These are phyloP conservation scores for Chlorella sp. DNA, from an alignment of 139 green algal genomes.

Conservation along the genomic window DNA sequence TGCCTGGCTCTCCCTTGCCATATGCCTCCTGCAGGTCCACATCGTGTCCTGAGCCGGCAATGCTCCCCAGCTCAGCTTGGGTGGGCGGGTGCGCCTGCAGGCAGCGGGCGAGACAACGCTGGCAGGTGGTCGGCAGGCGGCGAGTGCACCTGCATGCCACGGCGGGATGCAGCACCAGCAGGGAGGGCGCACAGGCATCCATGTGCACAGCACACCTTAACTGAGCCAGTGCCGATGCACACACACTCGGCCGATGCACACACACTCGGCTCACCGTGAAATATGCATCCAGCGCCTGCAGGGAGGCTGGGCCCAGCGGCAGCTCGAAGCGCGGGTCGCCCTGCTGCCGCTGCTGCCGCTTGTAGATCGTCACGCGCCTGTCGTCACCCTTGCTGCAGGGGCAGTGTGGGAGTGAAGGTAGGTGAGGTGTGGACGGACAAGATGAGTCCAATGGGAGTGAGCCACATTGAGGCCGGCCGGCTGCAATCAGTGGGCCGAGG, in stretches of 20 bases:
- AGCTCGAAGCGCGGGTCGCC: slow-evolving; percentile 36
- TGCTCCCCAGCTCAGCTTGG: slow-evolving; percentile 32
- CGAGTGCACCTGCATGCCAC: not conserved
- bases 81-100: slow-evolving; percentile 45
- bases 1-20: slow-evolving; percentile 5
- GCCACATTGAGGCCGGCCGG: not conserved
- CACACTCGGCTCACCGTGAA: slow-evolving; percentile 27
- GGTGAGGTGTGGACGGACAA: not conserved
- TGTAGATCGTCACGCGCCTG: slow-evolving; percentile 45
- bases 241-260: not conserved
- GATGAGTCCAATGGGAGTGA: not conserved
- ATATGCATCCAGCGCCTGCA: slow-evolving; percentile 37
- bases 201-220: too few species aligned
- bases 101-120: too few species aligned
- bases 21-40: slow-evolving; percentile 24
- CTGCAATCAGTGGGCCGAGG: too few species aligned
- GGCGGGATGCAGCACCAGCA: not conserved
- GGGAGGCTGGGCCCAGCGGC: slow-evolving; percentile 28
- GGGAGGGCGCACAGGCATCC: not conserved
- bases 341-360: slow-evolving; percentile 21
- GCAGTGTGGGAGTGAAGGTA: not conserved
- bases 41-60: not conserved
- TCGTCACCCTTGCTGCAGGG: slow-evolving; percentile 44
- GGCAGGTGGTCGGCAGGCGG: not conserved
- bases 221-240: too few species aligned